Percentiles rank a stretch among this genome's conserved stretches.
phyloP scores from a whole-genome alignment of 371 early-diverging fungal genomes.

The Lichtheimia corymbifera region DNA sequence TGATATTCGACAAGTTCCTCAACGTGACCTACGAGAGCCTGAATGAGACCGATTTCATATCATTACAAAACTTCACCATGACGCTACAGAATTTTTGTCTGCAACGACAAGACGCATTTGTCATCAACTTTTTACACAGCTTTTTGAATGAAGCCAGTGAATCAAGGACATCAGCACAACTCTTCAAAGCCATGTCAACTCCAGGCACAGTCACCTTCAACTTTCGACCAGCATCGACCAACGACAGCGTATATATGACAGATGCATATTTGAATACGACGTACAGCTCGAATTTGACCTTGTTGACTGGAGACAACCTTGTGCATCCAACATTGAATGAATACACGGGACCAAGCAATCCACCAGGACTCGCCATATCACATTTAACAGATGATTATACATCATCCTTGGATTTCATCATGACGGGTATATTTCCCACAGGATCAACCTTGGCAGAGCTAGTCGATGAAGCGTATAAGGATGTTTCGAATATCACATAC shows the following conservation, averaged over 20 bases:
- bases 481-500: conserved; percentile 28
- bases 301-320: conserved; percentile 36
- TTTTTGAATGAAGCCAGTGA: conserved; percentile 30
- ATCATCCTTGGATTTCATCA: conserved; percentile 41
- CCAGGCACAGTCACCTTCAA: conserved; percentile 32
- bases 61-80: conserved; percentile 28
- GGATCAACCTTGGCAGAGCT: conserved; percentile 31
- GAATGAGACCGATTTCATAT: background rate
- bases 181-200: conserved; percentile 35
- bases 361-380: conserved; percentile 42
- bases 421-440: conserved; percentile 29
- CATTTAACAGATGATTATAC: conserved; percentile 38
- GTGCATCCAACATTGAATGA: conserved; percentile 8
- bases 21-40: conserved; percentile 8
- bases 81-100: conserved; percentile 51
- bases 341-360: conserved; percentile 28
- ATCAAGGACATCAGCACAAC: conserved; percentile 28
- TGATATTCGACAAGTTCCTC: conserved; percentile 52
- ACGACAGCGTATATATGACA: conserved; percentile 33
- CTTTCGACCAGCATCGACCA: conserved; percentile 24
- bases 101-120: conserved; percentile 35
- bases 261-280: conserved; percentile 34
- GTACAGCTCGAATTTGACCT: conserved; percentile 30
- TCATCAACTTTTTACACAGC: conserved; percentile 37
- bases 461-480: conserved; percentile 21